Percentiles rank a stretch among this genome's conserved stretches.
Evolutionary conservation across 768 basidiomycete species (phyloP).

Genomic region (Mycena sanguinolenta): DNA sequence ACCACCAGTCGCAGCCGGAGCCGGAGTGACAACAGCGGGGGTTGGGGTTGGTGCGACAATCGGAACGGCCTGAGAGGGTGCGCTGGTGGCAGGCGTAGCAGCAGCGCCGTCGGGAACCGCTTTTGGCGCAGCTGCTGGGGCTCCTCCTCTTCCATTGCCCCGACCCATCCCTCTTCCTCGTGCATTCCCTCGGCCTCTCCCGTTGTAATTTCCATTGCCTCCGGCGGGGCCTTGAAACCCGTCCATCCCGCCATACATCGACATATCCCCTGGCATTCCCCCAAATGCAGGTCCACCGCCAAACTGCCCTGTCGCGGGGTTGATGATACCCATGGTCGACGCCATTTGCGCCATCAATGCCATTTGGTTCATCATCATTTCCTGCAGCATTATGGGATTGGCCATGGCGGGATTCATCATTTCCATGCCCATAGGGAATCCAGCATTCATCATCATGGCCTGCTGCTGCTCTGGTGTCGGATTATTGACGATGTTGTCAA

Average conservation of each 20-base stretch:
- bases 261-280: conserved; percentile 65
- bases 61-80: conserved; percentile 44
- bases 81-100: conserved; percentile 13
- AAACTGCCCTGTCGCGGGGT: conserved; percentile 69
- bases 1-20: conserved; percentile 43
- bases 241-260: conserved; percentile 57
- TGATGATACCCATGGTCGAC: conserved; percentile 83
- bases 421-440: conserved; percentile 68
- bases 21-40: conserved; percentile 37
- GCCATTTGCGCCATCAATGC: conserved; percentile 95
- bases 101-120: conserved; percentile 27
- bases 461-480: conserved; percentile 59
- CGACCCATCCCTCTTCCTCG: conserved; percentile 65
- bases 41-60: conserved; percentile 48
- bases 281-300: conserved; percentile 66
- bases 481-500: conserved; percentile 79
- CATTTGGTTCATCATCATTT: conserved; percentile 94
- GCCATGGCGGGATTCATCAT: conserved; percentile 70
- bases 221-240: conserved; percentile 52
- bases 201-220: conserved; percentile 47
- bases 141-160: conserved; percentile 63
- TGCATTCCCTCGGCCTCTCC: conserved; percentile 59
- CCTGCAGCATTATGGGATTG: conserved; percentile 83
- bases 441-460: conserved; percentile 68
- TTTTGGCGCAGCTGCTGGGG: conserved; percentile 44